phyloP scores from a whole-genome alignment of 139 green algal species.

The Closterium sp. region DNA sequence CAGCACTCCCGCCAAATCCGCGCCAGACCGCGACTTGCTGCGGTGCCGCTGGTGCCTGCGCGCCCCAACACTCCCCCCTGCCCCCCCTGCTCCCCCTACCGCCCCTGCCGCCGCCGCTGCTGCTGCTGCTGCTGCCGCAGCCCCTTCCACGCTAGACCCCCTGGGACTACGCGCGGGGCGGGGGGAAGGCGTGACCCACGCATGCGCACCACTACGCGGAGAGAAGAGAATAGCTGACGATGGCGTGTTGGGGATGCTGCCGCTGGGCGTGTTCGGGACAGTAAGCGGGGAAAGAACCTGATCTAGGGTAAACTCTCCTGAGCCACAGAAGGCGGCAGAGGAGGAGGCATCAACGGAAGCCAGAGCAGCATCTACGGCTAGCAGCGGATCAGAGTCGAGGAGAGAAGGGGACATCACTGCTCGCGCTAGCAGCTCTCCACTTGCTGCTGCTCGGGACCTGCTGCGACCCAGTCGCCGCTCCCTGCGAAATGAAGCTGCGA shows the following conservation, averaged over 20 bases:
- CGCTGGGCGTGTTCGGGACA: neutral
- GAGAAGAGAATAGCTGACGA: neutral
- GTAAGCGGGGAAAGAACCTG: neutral
- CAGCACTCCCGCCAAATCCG: neutral
- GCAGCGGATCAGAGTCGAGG: neutral
- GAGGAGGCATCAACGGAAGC: neutral
- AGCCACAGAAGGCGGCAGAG: neutral
- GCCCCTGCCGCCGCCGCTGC: neutral
- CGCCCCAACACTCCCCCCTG: neutral
- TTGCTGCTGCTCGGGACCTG: neutral
- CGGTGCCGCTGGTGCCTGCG: neutral
- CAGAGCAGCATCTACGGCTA: neutral
- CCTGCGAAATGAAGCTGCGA: neutral
- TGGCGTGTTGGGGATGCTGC: neutral
- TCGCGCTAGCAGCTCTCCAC: neutral
- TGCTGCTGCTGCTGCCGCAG: neutral
- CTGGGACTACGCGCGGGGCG: neutral
- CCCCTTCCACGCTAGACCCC: neutral
- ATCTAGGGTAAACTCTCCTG: neutral
- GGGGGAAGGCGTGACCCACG: neutral
- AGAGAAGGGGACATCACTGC: neutral
- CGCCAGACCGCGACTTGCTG: neutral
- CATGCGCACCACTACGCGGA: neutral
- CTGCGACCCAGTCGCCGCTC: neutral
- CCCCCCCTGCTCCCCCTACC: too few species aligned